Percentiles rank a stretch among this genome's conserved stretches.
Evolutionary conservation across 768 basidiomycete genomes (phyloP).

Genomic region (Termitomyces sp.): DNA sequence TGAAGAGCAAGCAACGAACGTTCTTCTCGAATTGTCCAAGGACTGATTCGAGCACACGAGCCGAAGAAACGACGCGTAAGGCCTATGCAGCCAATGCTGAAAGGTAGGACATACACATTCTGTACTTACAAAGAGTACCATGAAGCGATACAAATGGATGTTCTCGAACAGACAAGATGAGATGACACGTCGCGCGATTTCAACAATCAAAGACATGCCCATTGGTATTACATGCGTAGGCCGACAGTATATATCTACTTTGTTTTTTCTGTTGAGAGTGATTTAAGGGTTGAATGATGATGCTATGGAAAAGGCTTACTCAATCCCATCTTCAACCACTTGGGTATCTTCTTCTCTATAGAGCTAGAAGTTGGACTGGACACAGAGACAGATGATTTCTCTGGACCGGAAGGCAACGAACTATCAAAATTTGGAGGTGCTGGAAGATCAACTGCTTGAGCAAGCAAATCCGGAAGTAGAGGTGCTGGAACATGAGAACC

Average conservation of each 20-base stretch:
- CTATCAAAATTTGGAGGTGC: constrained; percentile 37
- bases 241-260: neutral
- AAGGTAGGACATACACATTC: neutral
- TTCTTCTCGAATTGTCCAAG: neutral
- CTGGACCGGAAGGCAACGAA: constrained; percentile 8
- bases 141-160: neutral
- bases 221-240: neutral
- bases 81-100: neutral
- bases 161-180: neutral
- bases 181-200: neutral
- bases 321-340: constrained; percentile 71
- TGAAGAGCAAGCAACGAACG: neutral
- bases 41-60: neutral
- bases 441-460: constrained; percentile 66
- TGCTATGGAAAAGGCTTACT: constrained; percentile 38
- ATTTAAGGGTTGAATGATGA: neutral
- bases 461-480: constrained; percentile 51
- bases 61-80: neutral
- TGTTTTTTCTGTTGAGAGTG: constrained; percentile 12
- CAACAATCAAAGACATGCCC: neutral
- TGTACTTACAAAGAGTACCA: neutral
- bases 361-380: constrained; percentile 2
- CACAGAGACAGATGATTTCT: constrained; percentile 6
- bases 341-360: constrained; percentile 62
- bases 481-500: constrained; percentile 61